A percentile compares a stretch with the other conserved stretches of the same genome.
Evolutionary conservation across 169 alveolate genomes (phyloP).

Genomic region (Babesia sp.): DNA sequence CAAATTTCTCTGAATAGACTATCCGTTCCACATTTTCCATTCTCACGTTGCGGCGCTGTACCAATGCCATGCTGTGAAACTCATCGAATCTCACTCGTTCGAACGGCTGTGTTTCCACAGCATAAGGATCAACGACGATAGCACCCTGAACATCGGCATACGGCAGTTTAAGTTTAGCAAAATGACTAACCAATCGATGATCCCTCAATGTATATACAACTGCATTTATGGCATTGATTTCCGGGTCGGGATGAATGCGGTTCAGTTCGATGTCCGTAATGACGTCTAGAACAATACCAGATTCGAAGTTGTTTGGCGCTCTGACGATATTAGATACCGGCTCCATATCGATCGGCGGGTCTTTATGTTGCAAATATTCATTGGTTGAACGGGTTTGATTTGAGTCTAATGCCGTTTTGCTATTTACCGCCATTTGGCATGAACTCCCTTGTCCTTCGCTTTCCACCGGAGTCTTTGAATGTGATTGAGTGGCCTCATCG

Average conservation of each 20-base stretch:
- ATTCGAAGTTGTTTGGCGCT: slow-evolving; percentile 16
- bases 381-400: not conserved
- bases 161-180: not conserved
- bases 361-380: not conserved
- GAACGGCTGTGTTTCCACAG: not conserved
- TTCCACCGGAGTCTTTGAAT: no score
- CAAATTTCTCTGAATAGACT: slow-evolving; percentile 11
- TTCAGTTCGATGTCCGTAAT: slow-evolving; percentile 19
- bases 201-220: slow-evolving; percentile 33
- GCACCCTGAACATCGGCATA: slow-evolving; percentile 45
- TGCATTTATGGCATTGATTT: slow-evolving; percentile 1
- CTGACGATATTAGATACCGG: not conserved
- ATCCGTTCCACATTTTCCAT: slow-evolving; percentile 8
- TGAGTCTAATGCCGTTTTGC: not conserved
- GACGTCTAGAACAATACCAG: slow-evolving; percentile 22
- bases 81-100: not conserved
- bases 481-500: no score
- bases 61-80: not conserved
- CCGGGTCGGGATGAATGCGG: slow-evolving; percentile 17
- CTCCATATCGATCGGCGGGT: slow-evolving; percentile 11
- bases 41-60: not conserved
- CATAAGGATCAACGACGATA: slow-evolving; percentile 4
- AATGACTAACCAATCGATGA: slow-evolving; percentile 4
- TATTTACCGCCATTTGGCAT: not conserved
- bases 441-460: not conserved